These are phyloP conservation scores for Macrotyloma uniflorum DNA, from an alignment of 306 rosid genomes.

Conservation along the genomic window DNA sequence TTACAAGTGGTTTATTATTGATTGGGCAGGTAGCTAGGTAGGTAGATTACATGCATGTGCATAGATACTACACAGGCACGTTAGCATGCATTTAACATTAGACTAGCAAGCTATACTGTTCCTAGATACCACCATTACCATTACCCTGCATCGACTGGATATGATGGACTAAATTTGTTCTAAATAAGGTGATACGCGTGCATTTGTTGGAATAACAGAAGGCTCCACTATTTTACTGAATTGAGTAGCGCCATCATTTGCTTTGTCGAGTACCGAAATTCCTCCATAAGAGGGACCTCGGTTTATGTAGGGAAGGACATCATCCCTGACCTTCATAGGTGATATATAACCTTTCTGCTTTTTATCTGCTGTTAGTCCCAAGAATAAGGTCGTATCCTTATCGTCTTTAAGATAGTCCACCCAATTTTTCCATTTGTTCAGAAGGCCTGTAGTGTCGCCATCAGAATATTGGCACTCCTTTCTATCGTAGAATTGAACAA, in stretches of 20 bases:
- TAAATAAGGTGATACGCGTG: too few relatives aligned
- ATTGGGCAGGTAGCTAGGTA: too few relatives aligned
- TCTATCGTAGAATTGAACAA: conserved; percentile 76
- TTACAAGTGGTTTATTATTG: too few relatives aligned
- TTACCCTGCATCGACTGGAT: too few relatives aligned
- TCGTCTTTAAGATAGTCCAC: not conserved
- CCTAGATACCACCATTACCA: too few relatives aligned
- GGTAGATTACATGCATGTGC: too few relatives aligned
- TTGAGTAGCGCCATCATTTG: not conserved
- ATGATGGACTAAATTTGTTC: too few relatives aligned
- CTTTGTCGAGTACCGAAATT: not conserved
- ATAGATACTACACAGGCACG: too few relatives aligned
- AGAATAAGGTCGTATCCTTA: not conserved
- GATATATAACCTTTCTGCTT: not conserved
- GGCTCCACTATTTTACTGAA: not conserved
- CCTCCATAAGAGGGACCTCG: not conserved
- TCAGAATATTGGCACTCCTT: conserved; percentile 45
- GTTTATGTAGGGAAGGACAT: not conserved
- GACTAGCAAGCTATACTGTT: too few relatives aligned
- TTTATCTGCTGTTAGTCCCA: not conserved
- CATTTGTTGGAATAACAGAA: too few relatives aligned
- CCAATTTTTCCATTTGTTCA: conserved; percentile 53
- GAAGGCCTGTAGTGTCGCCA: conserved; percentile 15
- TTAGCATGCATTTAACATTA: too few relatives aligned
- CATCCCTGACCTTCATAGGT: not conserved